Conservation (phyloP, 345 rosid species). For the Aquilaria sinensis region DNA sequence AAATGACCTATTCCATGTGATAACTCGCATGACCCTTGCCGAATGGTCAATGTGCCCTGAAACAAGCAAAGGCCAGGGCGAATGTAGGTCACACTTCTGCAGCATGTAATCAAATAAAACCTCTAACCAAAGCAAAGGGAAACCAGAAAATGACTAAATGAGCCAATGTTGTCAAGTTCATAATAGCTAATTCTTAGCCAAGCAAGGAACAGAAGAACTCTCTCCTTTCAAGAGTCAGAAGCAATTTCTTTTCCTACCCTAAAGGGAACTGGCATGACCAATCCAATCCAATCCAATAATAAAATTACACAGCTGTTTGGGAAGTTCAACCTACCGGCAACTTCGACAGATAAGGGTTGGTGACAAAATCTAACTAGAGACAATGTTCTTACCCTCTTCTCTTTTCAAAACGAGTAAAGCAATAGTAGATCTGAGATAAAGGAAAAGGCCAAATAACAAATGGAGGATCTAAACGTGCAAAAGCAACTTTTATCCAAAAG, state of each 20-base stretch:
- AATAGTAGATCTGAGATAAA: constrained; percentile 23
- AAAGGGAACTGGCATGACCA: too few species aligned
- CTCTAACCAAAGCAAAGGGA: too few species aligned
- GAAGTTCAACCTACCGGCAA: too few species aligned
- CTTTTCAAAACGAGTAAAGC: constrained; percentile 18
- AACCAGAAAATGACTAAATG: background rate
- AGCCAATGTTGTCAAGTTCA: background rate
- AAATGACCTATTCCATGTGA: constrained; percentile 88
- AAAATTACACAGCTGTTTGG: too few species aligned
- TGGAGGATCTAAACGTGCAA: constrained; percentile 11
- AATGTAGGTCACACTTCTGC: too few species aligned
- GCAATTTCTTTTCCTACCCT: too few species aligned
- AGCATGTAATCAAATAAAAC: too few species aligned
- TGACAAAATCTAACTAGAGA: background rate
- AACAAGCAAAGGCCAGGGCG: background rate
- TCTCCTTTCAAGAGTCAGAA: too few species aligned
- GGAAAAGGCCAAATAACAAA: constrained; percentile 19
- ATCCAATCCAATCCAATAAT: too few species aligned
- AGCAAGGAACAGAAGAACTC: background rate
- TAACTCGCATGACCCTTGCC: constrained; percentile 87
- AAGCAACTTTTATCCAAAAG: constrained; percentile 25
- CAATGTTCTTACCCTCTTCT: constrained; percentile 8
- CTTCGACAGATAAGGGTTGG: background rate
- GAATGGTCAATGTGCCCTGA: constrained; percentile 92
- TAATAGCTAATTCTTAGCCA: background rate